Base-by-base conservation (phyloP, 345 rosid species). In the Conringia planisiliqua region DNA sequence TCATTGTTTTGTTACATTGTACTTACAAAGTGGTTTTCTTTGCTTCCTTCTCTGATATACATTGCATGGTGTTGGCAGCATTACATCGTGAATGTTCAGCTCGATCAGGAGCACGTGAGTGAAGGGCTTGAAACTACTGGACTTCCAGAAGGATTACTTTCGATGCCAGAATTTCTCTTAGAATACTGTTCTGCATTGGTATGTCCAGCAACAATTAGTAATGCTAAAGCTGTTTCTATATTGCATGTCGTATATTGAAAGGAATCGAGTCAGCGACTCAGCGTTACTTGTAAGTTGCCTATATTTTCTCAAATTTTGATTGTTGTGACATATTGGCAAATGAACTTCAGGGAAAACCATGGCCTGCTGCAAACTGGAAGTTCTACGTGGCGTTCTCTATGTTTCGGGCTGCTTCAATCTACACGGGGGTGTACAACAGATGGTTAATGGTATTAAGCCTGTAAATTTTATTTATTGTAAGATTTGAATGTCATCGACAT, bases 281-380 rank as follows among this genome's bases (percentile, higher is more conserved):
- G 7, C 9, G 0, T 52, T 38, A 38, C 51, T 54, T 2, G 27
- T 38, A 8, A 29, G 9, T 42, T 51, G 11, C 17, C 27, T 43
- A 8, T 36, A 39, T 13, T 8, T 48, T 48, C 43, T 50, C n/a
- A 50, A 20, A 39, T 47, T 44, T 52, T 2, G n/a, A 5, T 24
- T 10, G 24, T 64, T 65, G 61, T 71, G 27, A 47, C 17, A 24
- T 29, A 29, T 20, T 75, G 79, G 63, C 16, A 61, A 51, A 30
- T 60, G 55, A 54, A 75, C 36, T 81, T 58, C 62, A 95, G 99
- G 89, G 92, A 54, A 95, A 82, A 83, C 78, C 86, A 42, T 95
- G 99, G 99, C 97, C 99, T 62, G 88, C 84, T 60, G 82, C 79
- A 71, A 74, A 81, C 59, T 95, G 99, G 99, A 95, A 90, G 83